Percentiles rank a stretch among this genome's conserved stretches.
These are phyloP conservation scores for Cynanchum wilfordii DNA, from an alignment of 257 asterid genomes.

Conservation along the genomic window DNA sequence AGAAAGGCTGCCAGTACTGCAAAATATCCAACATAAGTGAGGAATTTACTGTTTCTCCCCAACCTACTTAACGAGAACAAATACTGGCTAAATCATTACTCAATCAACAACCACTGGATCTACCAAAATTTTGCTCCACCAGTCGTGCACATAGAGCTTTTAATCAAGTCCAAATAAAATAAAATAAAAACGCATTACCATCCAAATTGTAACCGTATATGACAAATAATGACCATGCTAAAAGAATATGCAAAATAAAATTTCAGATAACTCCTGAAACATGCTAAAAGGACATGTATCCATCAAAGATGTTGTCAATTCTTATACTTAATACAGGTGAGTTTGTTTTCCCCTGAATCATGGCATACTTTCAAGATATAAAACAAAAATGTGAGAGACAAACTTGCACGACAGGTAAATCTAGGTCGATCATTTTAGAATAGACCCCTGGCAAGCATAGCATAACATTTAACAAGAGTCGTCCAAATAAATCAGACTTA, in stretches of 20 bases:
- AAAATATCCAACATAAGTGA: not conserved
- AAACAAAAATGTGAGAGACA: not conserved
- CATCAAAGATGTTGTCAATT: not conserved
- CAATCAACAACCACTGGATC: not conserved
- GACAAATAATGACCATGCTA: not conserved
- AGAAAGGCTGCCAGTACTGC: not conserved
- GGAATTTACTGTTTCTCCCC: not conserved
- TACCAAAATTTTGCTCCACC: not conserved
- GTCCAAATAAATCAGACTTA: slow-evolving; percentile 17
- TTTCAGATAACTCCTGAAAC: not conserved
- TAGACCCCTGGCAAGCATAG: not conserved
- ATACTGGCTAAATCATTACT: not conserved
- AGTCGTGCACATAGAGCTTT: not conserved
- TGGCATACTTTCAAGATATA: not conserved
- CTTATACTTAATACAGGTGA: not conserved
- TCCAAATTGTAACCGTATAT: not conserved
- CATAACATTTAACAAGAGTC: not conserved
- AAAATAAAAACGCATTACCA: not conserved
- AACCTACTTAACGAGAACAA: not conserved
- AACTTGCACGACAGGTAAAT: not conserved
- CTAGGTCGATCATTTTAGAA: not conserved
- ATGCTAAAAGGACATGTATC: not conserved
- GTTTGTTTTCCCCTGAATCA: not conserved
- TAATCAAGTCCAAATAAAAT: not conserved
- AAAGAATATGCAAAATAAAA: too few species aligned